Evolutionary conservation across 768 basidiomycete genomes (phyloP).

Genomic region (Tephrocybe sp.): DNA sequence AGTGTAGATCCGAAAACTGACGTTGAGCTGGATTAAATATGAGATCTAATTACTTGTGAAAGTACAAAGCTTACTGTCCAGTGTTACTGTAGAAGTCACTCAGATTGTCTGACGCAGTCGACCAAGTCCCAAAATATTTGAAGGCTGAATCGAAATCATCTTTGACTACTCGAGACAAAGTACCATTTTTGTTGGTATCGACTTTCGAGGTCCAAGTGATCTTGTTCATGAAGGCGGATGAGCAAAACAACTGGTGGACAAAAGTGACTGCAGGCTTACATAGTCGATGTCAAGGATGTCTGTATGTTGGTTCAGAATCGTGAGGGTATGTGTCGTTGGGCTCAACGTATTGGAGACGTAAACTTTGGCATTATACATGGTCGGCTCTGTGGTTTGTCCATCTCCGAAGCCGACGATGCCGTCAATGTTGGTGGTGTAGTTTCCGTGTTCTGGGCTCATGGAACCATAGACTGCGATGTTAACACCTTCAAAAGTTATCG

Average conservation of each 20-base stretch:
- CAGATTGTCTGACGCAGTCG: not conserved
- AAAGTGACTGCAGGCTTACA: not conserved
- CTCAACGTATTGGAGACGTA: not conserved
- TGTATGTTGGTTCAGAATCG: not conserved
- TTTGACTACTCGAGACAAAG: not conserved
- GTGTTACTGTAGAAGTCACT: not conserved
- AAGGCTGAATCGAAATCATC: conserved; percentile 4
- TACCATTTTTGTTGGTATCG: not conserved
- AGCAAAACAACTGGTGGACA: not conserved
- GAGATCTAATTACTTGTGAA: not conserved
- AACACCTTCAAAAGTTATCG: conserved; percentile 9
- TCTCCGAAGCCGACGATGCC: not conserved
- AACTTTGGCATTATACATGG: not conserved
- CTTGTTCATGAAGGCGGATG: not conserved
- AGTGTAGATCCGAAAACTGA: not conserved
- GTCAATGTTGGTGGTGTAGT: conserved; percentile 5
- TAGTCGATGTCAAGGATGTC: conserved; percentile 8
- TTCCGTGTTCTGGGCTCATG: conserved; percentile 3
- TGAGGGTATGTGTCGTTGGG: not conserved
- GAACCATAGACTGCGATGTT: conserved; percentile 2
- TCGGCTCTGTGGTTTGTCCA: not conserved
- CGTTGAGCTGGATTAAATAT: not conserved
- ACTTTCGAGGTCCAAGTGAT: conserved; percentile 6
- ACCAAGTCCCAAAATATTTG: not conserved
- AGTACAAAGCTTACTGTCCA: conserved; percentile 5